A percentile compares a stretch with the other conserved stretches of the same genome.
Evolutionary conservation across 148 eudicot species (phyloP).

Genomic region (Cornus florida): DNA sequence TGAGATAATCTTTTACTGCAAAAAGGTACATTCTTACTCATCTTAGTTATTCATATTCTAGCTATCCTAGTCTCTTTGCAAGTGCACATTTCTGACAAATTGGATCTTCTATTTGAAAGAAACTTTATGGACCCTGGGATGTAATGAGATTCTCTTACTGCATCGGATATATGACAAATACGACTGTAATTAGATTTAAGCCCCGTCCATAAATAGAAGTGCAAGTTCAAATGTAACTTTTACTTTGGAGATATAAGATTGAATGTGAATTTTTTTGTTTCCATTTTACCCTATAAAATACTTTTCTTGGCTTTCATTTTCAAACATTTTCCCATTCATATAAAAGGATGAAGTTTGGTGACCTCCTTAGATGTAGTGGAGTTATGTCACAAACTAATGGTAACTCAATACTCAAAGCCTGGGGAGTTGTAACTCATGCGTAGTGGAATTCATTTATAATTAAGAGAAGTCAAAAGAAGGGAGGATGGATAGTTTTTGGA

Average conservation of each 20-base stretch:
- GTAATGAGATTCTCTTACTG: background rate
- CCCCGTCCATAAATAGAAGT: background rate
- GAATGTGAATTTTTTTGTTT: background rate
- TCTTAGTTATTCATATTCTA: background rate
- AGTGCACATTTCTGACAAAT: background rate
- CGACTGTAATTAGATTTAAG: no score
- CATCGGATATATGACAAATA: background rate
- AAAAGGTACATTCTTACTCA: background rate
- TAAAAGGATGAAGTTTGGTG: background rate
- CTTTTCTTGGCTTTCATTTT: background rate
- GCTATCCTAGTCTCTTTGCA: background rate
- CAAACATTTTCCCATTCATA: background rate
- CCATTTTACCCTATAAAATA: no score
- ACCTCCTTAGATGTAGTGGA: background rate
- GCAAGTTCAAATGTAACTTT: no score
- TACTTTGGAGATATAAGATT: background rate
- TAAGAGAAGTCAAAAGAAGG: background rate
- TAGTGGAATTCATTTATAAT: background rate
- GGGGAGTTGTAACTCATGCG: background rate
- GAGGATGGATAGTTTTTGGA: background rate
- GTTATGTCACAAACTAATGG: background rate
- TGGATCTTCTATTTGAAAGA: background rate
- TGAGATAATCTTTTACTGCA: background rate
- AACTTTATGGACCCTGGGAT: background rate
- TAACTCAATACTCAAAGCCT: background rate